Percentiles rank a stretch among this genome's conserved stretches.
These are phyloP conservation scores for Linderniella brevidens DNA, from an alignment of 257 asterid species.

Conservation along the genomic window DNA sequence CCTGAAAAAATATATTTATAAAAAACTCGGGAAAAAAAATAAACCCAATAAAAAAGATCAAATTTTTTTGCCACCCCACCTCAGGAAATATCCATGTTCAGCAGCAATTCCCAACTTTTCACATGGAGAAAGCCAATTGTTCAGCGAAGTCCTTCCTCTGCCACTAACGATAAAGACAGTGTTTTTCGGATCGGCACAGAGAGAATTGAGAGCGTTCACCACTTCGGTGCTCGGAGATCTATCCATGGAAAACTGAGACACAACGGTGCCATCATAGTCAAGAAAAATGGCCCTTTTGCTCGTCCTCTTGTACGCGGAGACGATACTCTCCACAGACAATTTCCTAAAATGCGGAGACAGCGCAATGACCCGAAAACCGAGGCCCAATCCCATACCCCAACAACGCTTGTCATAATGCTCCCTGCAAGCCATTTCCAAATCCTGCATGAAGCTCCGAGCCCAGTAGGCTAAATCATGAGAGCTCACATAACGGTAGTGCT, in stretches of 20 bases:
- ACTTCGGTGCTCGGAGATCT: conserved; percentile 38
- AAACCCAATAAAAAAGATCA: no score
- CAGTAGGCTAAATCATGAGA: conserved; percentile 68
- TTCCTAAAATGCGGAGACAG: conserved; percentile 66
- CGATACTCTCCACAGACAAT: conserved; percentile 31
- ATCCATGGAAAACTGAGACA: conserved; percentile 36
- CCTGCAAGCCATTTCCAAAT: conserved; percentile 51
- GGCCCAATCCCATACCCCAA: conserved; percentile 64
- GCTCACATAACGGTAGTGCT: conserved; percentile 59
- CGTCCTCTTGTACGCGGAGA: conserved; percentile 31
- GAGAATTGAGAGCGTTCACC: conserved; percentile 23
- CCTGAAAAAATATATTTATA: background rate
- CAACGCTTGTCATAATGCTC: conserved; percentile 55
- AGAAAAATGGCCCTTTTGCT: conserved; percentile 52
- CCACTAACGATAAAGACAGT: conserved; percentile 65
- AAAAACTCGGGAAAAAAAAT: background rate
- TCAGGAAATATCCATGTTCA: conserved; percentile 59
- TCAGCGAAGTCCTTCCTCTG: conserved; percentile 38
- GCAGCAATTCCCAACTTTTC: conserved; percentile 59
- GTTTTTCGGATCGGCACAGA: conserved; percentile 43
- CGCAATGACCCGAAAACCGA: conserved; percentile 50
- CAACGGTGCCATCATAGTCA: conserved; percentile 69
- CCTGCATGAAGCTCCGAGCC: conserved; percentile 73
- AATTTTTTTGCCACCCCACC: conserved; percentile 15
- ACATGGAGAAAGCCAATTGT: conserved; percentile 56